phyloP scores from a whole-genome alignment of 257 asterid species.

The Penstemon barbatus region DNA sequence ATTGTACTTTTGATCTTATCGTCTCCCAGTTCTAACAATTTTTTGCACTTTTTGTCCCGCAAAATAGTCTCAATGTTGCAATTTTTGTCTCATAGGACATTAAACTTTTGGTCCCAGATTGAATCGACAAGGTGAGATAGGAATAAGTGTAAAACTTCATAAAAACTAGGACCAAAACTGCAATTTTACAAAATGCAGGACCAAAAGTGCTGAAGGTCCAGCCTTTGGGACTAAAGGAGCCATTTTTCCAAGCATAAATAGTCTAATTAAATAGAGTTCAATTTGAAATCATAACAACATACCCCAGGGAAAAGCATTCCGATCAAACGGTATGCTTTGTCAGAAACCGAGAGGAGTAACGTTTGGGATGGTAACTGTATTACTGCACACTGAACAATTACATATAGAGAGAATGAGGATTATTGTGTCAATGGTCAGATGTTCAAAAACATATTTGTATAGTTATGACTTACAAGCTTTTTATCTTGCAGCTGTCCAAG shows the following conservation, averaged over 20 bases:
- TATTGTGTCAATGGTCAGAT: background rate
- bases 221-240: no score
- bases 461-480: constrained; percentile 73
- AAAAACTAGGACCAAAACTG: no score
- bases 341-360: constrained; percentile 74
- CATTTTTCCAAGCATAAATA: no score
- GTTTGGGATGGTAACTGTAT: constrained; percentile 91
- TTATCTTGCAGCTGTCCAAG: constrained; percentile 88
- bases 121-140: background rate
- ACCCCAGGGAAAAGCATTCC: constrained; percentile 99
- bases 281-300: constrained; percentile 7
- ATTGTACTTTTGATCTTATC: no score
- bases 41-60: no score
- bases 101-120: no score
- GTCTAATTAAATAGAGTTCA: background rate
- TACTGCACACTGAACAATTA: constrained; percentile 71
- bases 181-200: no score
- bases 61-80: no score
- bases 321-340: constrained; percentile 73
- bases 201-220: no score
- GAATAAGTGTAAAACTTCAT: background rate
- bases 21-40: background rate
- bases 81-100: no score
- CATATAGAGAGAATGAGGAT: constrained; percentile 29
- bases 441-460: background rate